Evolutionary conservation across 2,329 filamentous ascomycete genomes (phyloP).

Genomic region (Mollisiaceae sp.): DNA sequence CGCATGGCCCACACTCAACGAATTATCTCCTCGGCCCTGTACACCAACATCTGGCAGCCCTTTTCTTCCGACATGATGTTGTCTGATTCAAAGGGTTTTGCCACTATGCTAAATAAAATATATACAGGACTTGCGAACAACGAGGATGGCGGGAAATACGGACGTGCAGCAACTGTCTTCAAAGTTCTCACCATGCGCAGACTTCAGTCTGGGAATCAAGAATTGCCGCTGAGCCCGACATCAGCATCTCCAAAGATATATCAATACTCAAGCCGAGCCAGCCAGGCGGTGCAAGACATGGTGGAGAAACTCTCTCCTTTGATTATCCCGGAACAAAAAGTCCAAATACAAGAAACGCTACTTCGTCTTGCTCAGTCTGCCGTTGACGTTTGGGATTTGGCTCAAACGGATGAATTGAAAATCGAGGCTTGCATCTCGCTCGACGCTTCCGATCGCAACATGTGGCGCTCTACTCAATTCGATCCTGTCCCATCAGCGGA

Average conservation of each 20-base stretch:
- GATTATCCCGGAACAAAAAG: constrained; percentile 16
- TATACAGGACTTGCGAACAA: constrained; percentile 16
- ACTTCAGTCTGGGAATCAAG: constrained; percentile 15
- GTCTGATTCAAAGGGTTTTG: constrained; percentile 16
- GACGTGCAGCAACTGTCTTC: constrained; percentile 26
- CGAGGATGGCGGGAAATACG: constrained; percentile 6
- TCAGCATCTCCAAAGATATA: background rate
- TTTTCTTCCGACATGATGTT: constrained; percentile 20
- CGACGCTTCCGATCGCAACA: constrained; percentile 20
- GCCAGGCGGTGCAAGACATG: constrained; percentile 2
- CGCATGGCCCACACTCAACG: constrained; percentile 27
- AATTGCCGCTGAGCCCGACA: constrained; percentile 1
- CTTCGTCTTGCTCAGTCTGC: constrained; percentile 19
- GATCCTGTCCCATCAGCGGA: constrained; percentile 18
- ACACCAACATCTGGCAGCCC: constrained; percentile 26
- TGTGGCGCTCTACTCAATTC: constrained; percentile 27
- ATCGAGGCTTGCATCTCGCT: constrained; percentile 19
- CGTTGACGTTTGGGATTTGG: constrained; percentile 25
- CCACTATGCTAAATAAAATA: constrained; percentile 19
- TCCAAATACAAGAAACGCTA: constrained; percentile 12
- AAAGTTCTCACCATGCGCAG: constrained; percentile 30
- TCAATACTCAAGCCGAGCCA: background rate
- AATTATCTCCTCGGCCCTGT: constrained; percentile 27
- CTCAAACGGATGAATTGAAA: constrained; percentile 21
- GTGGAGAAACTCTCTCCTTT: constrained; percentile 10